Percentiles rank a stretch among this genome's conserved stretches.
Evolutionary conservation across 371 early-diverging fungal genomes (phyloP).

Genomic region (Zychaea mexicana): DNA sequence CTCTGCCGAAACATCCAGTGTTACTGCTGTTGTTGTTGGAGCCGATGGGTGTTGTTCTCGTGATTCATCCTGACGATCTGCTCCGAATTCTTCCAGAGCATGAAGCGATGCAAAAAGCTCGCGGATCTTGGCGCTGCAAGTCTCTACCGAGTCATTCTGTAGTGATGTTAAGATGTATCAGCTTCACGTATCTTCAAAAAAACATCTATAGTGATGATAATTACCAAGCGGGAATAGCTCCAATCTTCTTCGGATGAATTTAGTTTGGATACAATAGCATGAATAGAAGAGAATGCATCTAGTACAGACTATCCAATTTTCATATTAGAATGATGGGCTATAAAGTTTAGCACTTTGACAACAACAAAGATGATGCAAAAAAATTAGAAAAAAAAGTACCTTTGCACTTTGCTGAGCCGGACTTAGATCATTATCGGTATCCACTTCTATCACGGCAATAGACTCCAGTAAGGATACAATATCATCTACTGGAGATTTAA

Average conservation of each 20-base stretch:
- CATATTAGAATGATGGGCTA: not conserved
- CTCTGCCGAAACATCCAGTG: not conserved
- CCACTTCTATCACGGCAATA: conserved; percentile 40
- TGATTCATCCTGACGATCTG: conserved; percentile 24
- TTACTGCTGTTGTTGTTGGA: not conserved
- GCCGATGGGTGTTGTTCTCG: not conserved
- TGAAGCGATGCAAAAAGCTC: conserved; percentile 30
- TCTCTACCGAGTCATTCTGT: not conserved
- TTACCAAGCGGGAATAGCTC: conserved; percentile 12
- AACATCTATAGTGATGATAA: no score
- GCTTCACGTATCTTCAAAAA: no score
- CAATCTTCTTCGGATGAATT: not conserved
- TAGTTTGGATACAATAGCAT: not conserved
- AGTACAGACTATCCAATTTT: not conserved
- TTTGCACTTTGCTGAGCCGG: conserved; percentile 49
- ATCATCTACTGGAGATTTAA: conserved; percentile 31
- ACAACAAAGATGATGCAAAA: no score
- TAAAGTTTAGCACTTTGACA: no score
- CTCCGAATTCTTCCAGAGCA: conserved; percentile 43
- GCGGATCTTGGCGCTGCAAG: conserved; percentile 12
- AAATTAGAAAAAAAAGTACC: no score
- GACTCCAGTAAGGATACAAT: conserved; percentile 40
- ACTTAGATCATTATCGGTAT: conserved; percentile 44
- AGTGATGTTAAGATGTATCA: no score
- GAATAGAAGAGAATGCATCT: not conserved